A percentile compares a stretch with the other conserved stretches of the same genome.
Conservation (phyloP, 2,329 filamentous ascomycete species). For the Davidsoniella virescens region DNA sequence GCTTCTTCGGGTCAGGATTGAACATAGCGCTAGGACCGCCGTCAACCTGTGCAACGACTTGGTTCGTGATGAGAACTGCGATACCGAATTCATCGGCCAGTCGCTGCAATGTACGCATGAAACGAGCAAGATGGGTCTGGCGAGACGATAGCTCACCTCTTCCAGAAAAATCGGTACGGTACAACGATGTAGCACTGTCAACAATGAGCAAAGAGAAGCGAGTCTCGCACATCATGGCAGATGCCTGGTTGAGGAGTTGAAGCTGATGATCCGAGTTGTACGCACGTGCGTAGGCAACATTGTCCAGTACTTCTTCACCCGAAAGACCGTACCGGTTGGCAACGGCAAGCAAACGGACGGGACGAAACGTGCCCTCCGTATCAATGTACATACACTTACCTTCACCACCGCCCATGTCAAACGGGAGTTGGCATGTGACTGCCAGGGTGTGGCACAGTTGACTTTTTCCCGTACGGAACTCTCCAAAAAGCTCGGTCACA, state of each 20-base stretch:
- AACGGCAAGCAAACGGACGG: conserved; percentile 76
- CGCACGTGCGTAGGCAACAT: conserved; percentile 91
- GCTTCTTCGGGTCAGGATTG: conserved; percentile 98
- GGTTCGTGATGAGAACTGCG: conserved; percentile 95
- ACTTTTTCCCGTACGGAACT: conserved; percentile 95
- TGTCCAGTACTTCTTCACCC: conserved; percentile 94
- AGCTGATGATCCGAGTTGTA: conserved; percentile 99
- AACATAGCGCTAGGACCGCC: conserved; percentile 95
- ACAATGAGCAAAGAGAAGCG: conserved; percentile 91
- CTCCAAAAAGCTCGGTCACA: conserved; percentile 94
- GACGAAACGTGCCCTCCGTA: conserved; percentile 92
- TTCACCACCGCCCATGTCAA: conserved; percentile 97
- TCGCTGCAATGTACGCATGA: conserved; percentile 69
- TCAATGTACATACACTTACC: conserved; percentile 98
- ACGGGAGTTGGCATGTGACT: conserved; percentile 91
- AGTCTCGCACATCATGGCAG: conserved; percentile 98
- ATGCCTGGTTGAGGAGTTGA: conserved; percentile 83
- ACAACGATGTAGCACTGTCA: conserved; percentile 87
- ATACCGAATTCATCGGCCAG: conserved; percentile 80
- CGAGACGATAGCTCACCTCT: conserved; percentile 89
- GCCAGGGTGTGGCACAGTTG: conserved; percentile 98
- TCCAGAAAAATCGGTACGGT: conserved; percentile 93
- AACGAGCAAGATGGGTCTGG: conserved; percentile 77
- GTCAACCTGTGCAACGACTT: conserved; percentile 95
- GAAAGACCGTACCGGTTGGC: conserved; percentile 89